Conservation (phyloP, 75 land plant species). For the Isoetes taiwanensis region DNA sequence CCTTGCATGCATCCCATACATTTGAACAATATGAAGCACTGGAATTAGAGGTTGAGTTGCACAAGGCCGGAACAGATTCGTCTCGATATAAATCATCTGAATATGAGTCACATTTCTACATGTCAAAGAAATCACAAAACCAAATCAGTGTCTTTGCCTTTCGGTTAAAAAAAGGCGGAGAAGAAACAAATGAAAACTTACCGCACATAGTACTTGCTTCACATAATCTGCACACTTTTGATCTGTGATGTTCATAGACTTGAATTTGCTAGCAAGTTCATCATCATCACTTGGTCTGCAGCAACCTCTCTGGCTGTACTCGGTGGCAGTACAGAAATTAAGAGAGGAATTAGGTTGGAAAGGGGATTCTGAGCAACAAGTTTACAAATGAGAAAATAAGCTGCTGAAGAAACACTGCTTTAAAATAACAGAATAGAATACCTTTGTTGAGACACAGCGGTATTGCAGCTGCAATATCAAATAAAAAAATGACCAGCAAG, state of each 20-base stretch:
- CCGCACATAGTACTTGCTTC: constrained; percentile 4
- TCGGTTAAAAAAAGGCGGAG: not conserved
- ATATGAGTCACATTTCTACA: not conserved
- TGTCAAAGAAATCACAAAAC: not conserved
- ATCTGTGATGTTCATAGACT: not conserved
- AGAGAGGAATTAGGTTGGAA: too few species aligned
- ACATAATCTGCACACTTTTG: not conserved
- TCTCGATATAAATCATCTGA: not conserved
- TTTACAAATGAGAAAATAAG: too few species aligned
- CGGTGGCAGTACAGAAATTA: too few species aligned
- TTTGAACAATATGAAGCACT: not conserved
- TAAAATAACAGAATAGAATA: too few species aligned
- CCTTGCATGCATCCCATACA: constrained; percentile 6
- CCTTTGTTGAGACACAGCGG: too few species aligned
- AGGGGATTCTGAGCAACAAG: too few species aligned
- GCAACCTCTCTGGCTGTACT: not conserved
- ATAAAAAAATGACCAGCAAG: too few species aligned
- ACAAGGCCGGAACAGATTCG: not conserved
- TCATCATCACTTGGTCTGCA: not conserved
- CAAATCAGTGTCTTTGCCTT: too few species aligned
- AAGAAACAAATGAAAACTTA: not conserved
- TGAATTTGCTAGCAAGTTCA: not conserved
- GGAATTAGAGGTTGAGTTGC: not conserved
- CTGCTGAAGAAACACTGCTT: too few species aligned
- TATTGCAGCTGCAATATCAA: too few species aligned